Evolutionary conservation across 2,329 filamentous ascomycete genomes (phyloP).

Genomic region (Ophiocordyceps sinensis): DNA sequence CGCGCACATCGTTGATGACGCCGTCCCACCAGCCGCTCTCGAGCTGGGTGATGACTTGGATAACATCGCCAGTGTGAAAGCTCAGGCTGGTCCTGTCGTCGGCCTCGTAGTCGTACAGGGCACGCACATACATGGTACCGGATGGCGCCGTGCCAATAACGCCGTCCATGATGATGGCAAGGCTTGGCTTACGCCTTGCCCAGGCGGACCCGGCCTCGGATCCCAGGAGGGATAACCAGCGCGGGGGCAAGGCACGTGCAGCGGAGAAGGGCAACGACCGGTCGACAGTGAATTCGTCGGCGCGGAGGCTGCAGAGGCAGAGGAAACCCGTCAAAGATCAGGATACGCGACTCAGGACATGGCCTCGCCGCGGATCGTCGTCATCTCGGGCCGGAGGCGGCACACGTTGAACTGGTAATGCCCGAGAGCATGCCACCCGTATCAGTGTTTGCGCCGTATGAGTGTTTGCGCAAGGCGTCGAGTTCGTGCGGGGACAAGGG

Average conservation of each 20-base stretch:
- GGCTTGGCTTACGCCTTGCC: background rate
- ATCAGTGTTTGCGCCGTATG: too few species aligned
- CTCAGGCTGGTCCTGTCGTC: conserved; percentile 94
- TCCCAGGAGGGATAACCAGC: too few species aligned
- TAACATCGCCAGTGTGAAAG: conserved; percentile 93
- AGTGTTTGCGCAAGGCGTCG: background rate
- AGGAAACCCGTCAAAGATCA: conserved; percentile 5
- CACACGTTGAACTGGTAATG: conserved; percentile 4
- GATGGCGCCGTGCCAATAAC: conserved; percentile 43
- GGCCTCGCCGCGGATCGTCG: conserved; percentile 14
- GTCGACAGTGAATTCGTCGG: background rate
- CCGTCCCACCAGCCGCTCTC: conserved; percentile 99
- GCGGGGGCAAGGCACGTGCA: too few species aligned
- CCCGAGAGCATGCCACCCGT: conserved; percentile 8
- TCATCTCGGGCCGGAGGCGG: conserved; percentile 14
- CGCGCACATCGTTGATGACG: conserved; percentile 88
- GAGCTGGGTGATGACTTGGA: conserved; percentile 94
- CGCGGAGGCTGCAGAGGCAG: background rate
- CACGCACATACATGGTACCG: conserved; percentile 78
- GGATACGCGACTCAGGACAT: conserved; percentile 15
- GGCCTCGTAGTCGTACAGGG: conserved; percentile 94
- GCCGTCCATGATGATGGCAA: conserved; percentile 37
- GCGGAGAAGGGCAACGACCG: too few species aligned
- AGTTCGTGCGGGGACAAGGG: background rate
- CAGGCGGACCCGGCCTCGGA: too few species aligned